phyloP scores from a whole-genome alignment of 164 flowering plant species.

The Cinnamomum chago region DNA sequence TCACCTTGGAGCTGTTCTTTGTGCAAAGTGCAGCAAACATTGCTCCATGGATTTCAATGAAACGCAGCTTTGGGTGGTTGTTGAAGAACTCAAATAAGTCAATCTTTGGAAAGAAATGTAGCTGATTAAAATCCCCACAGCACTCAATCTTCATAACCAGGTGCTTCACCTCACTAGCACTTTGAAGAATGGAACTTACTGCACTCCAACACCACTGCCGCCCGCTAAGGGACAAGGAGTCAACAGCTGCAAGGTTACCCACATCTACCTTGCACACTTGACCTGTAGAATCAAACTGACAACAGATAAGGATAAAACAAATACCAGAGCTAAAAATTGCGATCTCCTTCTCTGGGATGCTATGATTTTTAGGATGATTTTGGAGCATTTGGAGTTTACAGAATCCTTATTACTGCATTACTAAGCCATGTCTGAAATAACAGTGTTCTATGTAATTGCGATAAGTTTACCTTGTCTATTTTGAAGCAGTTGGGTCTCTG shows the following conservation, averaged over 20 bases:
- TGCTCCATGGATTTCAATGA: conserved; percentile 86
- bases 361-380: not conserved
- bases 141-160: conserved; percentile 84
- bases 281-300: conserved; percentile 31
- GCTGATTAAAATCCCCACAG: conserved; percentile 57
- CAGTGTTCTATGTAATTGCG: not conserved
- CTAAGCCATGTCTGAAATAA: not conserved
- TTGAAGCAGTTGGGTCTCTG: not conserved
- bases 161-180: conserved; percentile 73
- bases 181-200: conserved; percentile 56
- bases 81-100: conserved; percentile 83
- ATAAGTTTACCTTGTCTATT: not conserved
- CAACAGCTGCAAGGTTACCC: conserved; percentile 68
- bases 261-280: conserved; percentile 64
- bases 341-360: not conserved
- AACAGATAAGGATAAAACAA: not conserved
- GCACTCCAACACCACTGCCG: conserved; percentile 94
- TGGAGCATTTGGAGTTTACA: not conserved
- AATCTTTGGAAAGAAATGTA: conserved; percentile 74
- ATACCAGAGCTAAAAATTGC: not conserved
- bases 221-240: conserved; percentile 64
- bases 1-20: conserved; percentile 46
- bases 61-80: conserved; percentile 58
- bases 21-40: conserved; percentile 95
- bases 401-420: not conserved